phyloP scores from a whole-genome alignment of 108 stramenopile species.

The Epithemia pelagica region DNA sequence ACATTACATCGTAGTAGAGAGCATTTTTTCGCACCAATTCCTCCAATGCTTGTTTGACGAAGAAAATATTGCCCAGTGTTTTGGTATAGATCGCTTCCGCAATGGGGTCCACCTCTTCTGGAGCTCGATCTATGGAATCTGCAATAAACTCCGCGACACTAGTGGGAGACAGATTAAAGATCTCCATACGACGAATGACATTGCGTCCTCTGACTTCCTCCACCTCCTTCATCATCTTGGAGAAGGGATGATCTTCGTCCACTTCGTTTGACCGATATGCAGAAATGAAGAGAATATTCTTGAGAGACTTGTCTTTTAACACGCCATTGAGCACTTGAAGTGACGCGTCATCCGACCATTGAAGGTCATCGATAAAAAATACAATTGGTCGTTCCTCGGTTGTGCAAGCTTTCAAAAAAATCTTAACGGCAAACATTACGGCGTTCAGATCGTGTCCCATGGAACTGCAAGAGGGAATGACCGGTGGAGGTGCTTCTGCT shows the following conservation, averaged over 20 bases:
- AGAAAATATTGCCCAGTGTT: slow-evolving; percentile 32
- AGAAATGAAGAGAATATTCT: not conserved
- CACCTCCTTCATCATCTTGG: slow-evolving; percentile 3
- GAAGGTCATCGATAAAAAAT: slow-evolving; percentile 21
- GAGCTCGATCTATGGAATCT: not conserved
- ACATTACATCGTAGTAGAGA: slow-evolving; percentile 27
- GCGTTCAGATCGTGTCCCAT: not conserved
- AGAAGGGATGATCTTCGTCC: slow-evolving; percentile 6
- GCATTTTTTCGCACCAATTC: slow-evolving; percentile 28
- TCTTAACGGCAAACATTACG: not conserved
- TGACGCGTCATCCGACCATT: slow-evolving; percentile 20
- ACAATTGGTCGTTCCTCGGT: slow-evolving; percentile 2
- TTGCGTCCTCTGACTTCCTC: not conserved
- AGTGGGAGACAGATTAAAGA: not conserved
- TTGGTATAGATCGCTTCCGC: slow-evolving; percentile 21
- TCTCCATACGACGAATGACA: not conserved
- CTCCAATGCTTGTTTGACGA: slow-evolving; percentile 28
- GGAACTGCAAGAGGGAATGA: not conserved
- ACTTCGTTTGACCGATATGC: slow-evolving; percentile 14
- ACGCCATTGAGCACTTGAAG: slow-evolving; percentile 7
- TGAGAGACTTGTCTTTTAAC: not conserved
- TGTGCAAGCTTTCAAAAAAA: not conserved
- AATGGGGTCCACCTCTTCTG: not conserved
- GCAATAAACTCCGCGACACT: slow-evolving; percentile 8
- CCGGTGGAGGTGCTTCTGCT: not conserved